phyloP scores from a whole-genome alignment of 2,329 filamentous ascomycete genomes.

The Purpureocillium lavendulum region DNA sequence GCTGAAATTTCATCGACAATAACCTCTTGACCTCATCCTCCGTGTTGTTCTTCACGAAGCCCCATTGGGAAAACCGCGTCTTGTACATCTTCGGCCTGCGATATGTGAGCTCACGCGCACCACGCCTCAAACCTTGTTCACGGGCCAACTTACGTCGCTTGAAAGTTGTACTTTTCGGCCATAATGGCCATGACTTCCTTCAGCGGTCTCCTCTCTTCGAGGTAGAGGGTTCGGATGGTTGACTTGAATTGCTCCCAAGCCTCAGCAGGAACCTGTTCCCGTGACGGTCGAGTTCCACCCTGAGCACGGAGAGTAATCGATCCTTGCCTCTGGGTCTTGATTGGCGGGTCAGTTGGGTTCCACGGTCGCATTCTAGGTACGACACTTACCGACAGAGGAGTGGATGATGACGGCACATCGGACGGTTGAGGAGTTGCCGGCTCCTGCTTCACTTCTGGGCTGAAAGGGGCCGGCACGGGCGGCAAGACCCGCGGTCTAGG shows the following conservation, averaged over 20 bases:
- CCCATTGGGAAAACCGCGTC: conserved; percentile 46
- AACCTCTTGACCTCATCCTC: conserved; percentile 43
- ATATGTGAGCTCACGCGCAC: conserved; percentile 8
- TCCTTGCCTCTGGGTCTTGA: conserved; percentile 18
- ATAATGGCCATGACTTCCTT: conserved; percentile 45
- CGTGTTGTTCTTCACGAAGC: conserved; percentile 46
- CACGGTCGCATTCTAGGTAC: not conserved
- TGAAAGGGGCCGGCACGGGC: conserved; percentile 13
- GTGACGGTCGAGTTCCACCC: conserved; percentile 25
- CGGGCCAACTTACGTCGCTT: conserved; percentile 34
- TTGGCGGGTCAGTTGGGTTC: not conserved
- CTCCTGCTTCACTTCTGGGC: conserved; percentile 19
- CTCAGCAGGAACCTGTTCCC: conserved; percentile 35
- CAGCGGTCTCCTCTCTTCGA: conserved; percentile 40
- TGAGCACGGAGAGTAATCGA: conserved; percentile 20
- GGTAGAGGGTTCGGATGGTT: conserved; percentile 35
- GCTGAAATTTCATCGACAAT: conserved; percentile 42
- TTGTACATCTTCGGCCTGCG: conserved; percentile 46
- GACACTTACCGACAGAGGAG: conserved; percentile 17
- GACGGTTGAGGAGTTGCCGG: conserved; percentile 19
- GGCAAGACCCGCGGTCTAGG: conserved; percentile 17
- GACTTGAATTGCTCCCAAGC: conserved; percentile 39
- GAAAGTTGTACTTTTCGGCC: conserved; percentile 38
- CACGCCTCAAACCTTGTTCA: too few relatives aligned
- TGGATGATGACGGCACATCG: conserved; percentile 15